Percentiles rank a stretch among this genome's conserved stretches.
Conservation (phyloP, 1,139 yeast genomes). For the Scheffersomyces lignicola region DNA sequence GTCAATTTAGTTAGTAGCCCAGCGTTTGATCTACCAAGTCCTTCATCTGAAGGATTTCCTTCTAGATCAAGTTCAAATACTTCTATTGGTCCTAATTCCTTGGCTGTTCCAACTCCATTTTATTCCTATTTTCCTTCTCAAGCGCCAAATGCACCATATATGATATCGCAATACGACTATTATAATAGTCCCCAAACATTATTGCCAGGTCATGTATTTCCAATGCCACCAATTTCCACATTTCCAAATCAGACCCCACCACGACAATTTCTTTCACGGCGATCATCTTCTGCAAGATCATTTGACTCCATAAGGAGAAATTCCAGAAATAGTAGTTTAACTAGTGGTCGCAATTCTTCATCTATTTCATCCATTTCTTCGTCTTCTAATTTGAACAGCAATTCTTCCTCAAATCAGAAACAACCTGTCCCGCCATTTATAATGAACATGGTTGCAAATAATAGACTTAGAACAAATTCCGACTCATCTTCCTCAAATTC, state of each 20-base stretch:
- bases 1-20: conserved; percentile 12
- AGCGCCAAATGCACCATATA: conserved; percentile 1
- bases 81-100: neutral
- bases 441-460: conserved; percentile 24
- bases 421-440: conserved; percentile 32
- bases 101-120: conserved; percentile 8
- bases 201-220: neutral
- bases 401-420: conserved; percentile 1
- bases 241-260: neutral
- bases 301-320: conserved; percentile 12
- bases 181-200: neutral
- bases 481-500: conserved; percentile 2
- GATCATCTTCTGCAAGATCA: conserved; percentile 3
- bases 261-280: neutral
- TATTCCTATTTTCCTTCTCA: conserved; percentile 4
- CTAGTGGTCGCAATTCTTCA: conserved; percentile 10
- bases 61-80: neutral
- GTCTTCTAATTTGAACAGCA: conserved; percentile 5
- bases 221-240: neutral
- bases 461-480: neutral
- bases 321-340: conserved; percentile 14
- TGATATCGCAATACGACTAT: conserved; percentile 2
- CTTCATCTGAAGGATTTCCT: neutral
- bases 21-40: neutral
- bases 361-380: conserved; percentile 12